Evolutionary conservation across 176 grass and related monocot genomes (phyloP).

Genomic region (Leersia perrieri): DNA sequence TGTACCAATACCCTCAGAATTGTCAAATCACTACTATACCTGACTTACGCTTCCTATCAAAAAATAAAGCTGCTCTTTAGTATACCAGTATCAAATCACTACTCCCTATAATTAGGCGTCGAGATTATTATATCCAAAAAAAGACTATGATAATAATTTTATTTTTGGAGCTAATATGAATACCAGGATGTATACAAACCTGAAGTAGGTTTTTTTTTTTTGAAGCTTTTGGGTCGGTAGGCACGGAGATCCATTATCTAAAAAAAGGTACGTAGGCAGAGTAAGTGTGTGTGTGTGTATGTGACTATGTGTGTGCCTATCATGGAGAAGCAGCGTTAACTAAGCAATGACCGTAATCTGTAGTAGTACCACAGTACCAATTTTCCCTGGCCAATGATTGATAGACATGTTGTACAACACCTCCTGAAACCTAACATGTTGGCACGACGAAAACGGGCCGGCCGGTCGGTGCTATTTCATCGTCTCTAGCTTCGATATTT

Average conservation of each 20-base stretch:
- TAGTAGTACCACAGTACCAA: not conserved
- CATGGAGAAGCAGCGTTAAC: slow-evolving; percentile 39
- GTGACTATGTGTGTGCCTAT: slow-evolving; percentile 40
- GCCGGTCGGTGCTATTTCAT: not conserved
- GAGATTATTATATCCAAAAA: not conserved
- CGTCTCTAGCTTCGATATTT: not conserved
- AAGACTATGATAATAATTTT: too few relatives aligned
- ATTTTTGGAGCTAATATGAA: too few relatives aligned
- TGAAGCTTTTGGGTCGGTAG: not conserved
- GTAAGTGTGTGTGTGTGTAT: too few relatives aligned
- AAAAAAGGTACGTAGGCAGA: too few relatives aligned
- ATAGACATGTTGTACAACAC: slow-evolving; percentile 16
- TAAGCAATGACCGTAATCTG: slow-evolving; percentile 14
- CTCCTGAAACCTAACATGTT: not conserved
- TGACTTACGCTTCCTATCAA: too few relatives aligned
- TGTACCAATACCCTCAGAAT: too few relatives aligned
- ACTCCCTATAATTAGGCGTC: not conserved
- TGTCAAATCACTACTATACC: too few relatives aligned
- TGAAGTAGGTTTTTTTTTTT: not conserved
- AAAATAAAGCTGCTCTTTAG: too few relatives aligned
- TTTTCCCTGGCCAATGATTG: slow-evolving; percentile 28
- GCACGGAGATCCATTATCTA: not conserved
- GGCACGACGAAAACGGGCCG: not conserved
- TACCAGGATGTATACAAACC: not conserved
- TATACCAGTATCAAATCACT: too few relatives aligned